phyloP scores from a whole-genome alignment of 805 yeast genomes.

The Teunomyces stri region DNA sequence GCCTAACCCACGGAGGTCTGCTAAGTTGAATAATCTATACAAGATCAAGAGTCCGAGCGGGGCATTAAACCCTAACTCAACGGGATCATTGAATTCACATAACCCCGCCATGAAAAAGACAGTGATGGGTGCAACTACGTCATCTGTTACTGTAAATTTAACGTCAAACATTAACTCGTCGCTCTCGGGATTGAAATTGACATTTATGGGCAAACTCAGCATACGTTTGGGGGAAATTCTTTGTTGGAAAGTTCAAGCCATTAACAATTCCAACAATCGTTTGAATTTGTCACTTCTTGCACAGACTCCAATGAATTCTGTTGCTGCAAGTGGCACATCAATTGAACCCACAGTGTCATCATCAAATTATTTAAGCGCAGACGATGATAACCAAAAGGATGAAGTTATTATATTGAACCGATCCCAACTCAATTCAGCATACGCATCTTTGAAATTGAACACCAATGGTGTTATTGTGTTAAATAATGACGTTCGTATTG shows the following conservation, averaged over 20 bases:
- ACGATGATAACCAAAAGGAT: slow-evolving; percentile 7
- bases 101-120: slow-evolving; percentile 8
- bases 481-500: slow-evolving; percentile 63
- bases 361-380: slow-evolving; percentile 15
- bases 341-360: slow-evolving; percentile 12
- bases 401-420: slow-evolving; percentile 19
- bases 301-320: slow-evolving; percentile 24
- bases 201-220: slow-evolving; percentile 61
- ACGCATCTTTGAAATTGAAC: slow-evolving; percentile 37
- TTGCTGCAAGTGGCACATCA: slow-evolving; percentile 7
- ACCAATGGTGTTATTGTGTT: slow-evolving; percentile 60
- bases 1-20: slow-evolving; percentile 17
- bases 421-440: slow-evolving; percentile 26
- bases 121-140: slow-evolving; percentile 15
- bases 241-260: slow-evolving; percentile 63
- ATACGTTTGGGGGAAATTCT: slow-evolving; percentile 59
- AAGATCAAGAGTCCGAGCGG: slow-evolving; percentile 14
- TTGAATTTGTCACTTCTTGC: slow-evolving; percentile 51
- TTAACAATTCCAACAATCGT: slow-evolving; percentile 53
- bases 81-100: slow-evolving; percentile 4
- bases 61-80: not conserved
- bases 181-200: slow-evolving; percentile 44
- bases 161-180: slow-evolving; percentile 26
- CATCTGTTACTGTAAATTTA: slow-evolving; percentile 37
- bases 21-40: slow-evolving; percentile 19